Evolutionary conservation across 2,329 filamentous ascomycete species (phyloP).

Genomic region (Fusarium sp.): DNA sequence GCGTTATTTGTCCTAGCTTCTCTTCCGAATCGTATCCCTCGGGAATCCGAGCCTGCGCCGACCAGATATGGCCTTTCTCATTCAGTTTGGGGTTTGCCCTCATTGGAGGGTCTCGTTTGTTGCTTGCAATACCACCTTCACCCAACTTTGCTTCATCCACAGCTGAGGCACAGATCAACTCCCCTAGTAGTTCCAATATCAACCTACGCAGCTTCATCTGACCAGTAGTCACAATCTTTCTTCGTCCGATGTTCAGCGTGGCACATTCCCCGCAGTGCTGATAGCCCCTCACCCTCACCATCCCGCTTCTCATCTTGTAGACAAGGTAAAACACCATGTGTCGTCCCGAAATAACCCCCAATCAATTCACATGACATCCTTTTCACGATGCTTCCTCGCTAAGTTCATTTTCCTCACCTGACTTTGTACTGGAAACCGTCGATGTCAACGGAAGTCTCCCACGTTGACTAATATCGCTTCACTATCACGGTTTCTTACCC

Average conservation of each 20-base stretch:
- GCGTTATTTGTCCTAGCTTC: not conserved
- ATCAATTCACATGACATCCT: not conserved
- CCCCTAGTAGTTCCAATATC: not conserved
- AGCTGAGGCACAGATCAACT: not conserved
- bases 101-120: not conserved
- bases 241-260: not conserved
- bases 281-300: not conserved
- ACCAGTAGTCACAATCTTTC: not conserved
- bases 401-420: not conserved
- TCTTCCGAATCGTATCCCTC: slow-evolving; percentile 21
- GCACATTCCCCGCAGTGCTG: not conserved
- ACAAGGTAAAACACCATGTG: slow-evolving; percentile 14
- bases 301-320: not conserved
- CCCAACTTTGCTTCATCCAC: not conserved
- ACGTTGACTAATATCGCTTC: slow-evolving; percentile 5
- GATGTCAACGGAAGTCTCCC: not conserved
- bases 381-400: not conserved
- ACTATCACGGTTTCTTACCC: slow-evolving; percentile 14
- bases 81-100: slow-evolving; percentile 11
- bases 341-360: not conserved
- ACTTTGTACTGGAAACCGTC: not conserved
- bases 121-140: not conserved
- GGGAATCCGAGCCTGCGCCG: slow-evolving; percentile 34
- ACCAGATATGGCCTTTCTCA: slow-evolving; percentile 9
- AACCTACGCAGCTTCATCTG: not conserved